Evolutionary conservation across 129 eudicot genomes (phyloP).

Genomic region (sunflower (Helianthus annuus)): HanXRQr2.0-SUNRISE NC_035438.2:85169233-85169732

Average conservation of each 20-base stretch:
- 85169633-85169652: constrained; percentile 88
- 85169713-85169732: constrained; percentile 99
- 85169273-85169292: constrained; percentile 67
- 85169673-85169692: constrained; percentile 85
- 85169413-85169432: constrained; percentile 75
- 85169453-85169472: constrained; percentile 79
- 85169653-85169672: constrained; percentile 71
- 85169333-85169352: constrained; percentile 80
- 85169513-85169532: constrained; percentile 45
- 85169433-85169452: constrained; percentile 82
- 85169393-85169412: constrained; percentile 71
- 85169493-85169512: constrained; percentile 49
- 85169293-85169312: constrained; percentile 68
- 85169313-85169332: constrained; percentile 68
- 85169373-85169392: constrained; percentile 82
- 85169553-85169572: constrained; percentile 66
- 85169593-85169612: constrained; percentile 60
- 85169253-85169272: constrained; percentile 79
- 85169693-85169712: constrained; percentile 72
- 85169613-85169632: constrained; percentile 64
- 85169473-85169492: constrained; percentile 83
- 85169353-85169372: constrained; percentile 78
- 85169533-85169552: constrained; percentile 52
- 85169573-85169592: constrained; percentile 72
- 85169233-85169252: constrained; percentile 77